Conservation (phyloP, 179 eudicot genomes). For the Vitellaria paradoxa region DNA sequence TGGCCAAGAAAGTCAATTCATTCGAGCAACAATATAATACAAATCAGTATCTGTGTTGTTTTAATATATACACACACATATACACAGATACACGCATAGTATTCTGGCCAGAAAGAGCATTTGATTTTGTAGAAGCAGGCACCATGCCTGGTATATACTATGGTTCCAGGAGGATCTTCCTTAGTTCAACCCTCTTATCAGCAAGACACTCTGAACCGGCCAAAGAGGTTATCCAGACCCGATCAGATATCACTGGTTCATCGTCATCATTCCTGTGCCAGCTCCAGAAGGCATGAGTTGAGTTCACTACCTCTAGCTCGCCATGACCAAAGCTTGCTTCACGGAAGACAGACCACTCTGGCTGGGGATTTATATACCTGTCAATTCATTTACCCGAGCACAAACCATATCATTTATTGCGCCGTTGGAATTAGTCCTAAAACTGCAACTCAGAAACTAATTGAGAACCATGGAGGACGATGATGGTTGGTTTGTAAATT, state of each 20-base stretch:
- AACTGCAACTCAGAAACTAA: constrained; percentile 2
- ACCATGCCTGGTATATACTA: constrained; percentile 14
- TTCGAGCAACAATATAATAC: too few species aligned
- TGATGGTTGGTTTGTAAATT: neutral
- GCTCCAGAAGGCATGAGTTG: constrained; percentile 87
- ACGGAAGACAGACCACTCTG: constrained; percentile 92
- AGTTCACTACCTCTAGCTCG: constrained; percentile 72
- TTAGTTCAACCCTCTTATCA: constrained; percentile 34
- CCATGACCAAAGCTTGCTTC: constrained; percentile 99
- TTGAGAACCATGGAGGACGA: neutral
- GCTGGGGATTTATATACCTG: constrained; percentile 74
- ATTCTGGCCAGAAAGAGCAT: neutral
- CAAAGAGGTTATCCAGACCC: constrained; percentile 77
- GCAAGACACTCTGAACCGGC: constrained; percentile 60
- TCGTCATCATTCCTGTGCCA: constrained; percentile 99
- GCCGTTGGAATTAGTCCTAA: neutral
- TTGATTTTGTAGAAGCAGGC: neutral
- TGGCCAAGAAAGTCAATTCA: too few species aligned
- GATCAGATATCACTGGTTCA: constrained; percentile 76
- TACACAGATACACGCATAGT: neutral
- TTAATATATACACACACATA: neutral
- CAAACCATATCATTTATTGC: neutral
- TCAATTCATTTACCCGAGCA: constrained; percentile 11
- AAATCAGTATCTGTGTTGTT: neutral
- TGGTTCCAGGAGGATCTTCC: constrained; percentile 51